Evolutionary conservation across 192 early-diverging fungal genomes (phyloP), one percentile per base, ranked within the genome.

Genomic region (Spizellomyces sp.): DNA sequence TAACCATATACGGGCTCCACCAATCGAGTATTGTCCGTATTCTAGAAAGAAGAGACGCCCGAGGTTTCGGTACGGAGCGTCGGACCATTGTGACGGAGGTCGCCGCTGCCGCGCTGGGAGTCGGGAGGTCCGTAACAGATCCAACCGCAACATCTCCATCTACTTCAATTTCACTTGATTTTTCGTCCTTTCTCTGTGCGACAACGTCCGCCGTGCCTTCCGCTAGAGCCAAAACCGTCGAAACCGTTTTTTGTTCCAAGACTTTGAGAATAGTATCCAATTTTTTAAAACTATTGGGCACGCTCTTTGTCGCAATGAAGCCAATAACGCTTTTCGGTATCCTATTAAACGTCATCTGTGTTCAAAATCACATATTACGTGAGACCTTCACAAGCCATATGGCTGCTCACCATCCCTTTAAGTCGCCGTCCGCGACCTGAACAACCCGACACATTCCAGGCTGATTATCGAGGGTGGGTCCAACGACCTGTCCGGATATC

Each of bases 401-500:
- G 27, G 27, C 1, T 36, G 27, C 27, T 19, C 42, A 19, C 78
- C 78, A 83, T 42, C 82, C 82, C 36, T 75, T 75, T 42, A 83
- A 66, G 66, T 83, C 79, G 17, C 77, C 82, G 58, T 80, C 79
- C 9, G 74, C 67, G 27, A 83, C 66, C 62, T 83, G 82, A 17
- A 83, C 63, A 12, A 79, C 78, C 21, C 61, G 48, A 55, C 73
- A 79, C 54, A 68, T 71, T 43, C 70, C 56, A 15, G 70, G 62
- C 19, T 19, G 12, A 17, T 47, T 41, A 45, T 61, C 65, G 27
- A 46, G 71, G 6, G 57, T 52, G 41, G 71, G 71, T 14, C 70
- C 74, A 48, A 80, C 70, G 9, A 83, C 36, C 54, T 74, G 71
- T 6, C 82, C 82, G 22, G 77, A 72, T n/a, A 83, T 75, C 45